Conservation (phyloP, 306 rosid species). For the Boehmeria nivea region DNA sequence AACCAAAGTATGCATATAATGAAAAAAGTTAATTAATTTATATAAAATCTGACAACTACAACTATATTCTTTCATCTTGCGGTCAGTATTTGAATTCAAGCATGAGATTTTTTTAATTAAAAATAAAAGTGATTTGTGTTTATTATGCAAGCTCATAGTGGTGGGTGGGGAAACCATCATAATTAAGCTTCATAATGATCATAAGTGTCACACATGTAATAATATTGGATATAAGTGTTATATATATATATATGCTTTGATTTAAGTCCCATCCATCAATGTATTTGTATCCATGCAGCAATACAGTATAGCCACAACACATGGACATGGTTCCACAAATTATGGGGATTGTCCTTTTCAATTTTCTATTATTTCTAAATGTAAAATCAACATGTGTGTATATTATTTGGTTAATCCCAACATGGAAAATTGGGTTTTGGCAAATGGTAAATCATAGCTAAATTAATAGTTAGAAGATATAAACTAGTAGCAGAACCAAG, state of each 20-base stretch:
- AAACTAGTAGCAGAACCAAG: not conserved
- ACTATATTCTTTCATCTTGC: slow-evolving; percentile 4
- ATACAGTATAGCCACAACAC: not conserved
- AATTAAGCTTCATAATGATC: slow-evolving; percentile 6
- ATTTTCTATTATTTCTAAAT: too few species aligned
- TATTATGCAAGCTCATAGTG: slow-evolving; percentile 10
- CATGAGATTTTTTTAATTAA: not conserved
- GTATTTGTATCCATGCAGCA: not conserved
- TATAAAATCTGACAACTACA: not conserved
- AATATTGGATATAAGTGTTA: not conserved
- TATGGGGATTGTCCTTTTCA: not conserved
- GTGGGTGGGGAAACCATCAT: not conserved
- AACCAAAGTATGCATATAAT: not conserved
- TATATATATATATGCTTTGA: slow-evolving; percentile 1
- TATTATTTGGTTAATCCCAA: too few species aligned
- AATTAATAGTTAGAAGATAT: not conserved
- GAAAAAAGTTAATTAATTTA: not conserved
- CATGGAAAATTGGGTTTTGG: too few species aligned
- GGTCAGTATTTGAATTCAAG: slow-evolving; percentile 4
- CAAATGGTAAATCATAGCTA: too few species aligned
- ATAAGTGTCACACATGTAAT: slow-evolving; percentile 9
- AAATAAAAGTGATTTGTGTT: not conserved
- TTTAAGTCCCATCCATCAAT: not conserved
- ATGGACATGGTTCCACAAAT: slow-evolving; percentile 5
- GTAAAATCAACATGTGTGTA: too few species aligned